These are phyloP conservation scores for Calonectria honghensis DNA, from an alignment of 2,329 filamentous ascomycete genomes.

Conservation along the genomic window DNA sequence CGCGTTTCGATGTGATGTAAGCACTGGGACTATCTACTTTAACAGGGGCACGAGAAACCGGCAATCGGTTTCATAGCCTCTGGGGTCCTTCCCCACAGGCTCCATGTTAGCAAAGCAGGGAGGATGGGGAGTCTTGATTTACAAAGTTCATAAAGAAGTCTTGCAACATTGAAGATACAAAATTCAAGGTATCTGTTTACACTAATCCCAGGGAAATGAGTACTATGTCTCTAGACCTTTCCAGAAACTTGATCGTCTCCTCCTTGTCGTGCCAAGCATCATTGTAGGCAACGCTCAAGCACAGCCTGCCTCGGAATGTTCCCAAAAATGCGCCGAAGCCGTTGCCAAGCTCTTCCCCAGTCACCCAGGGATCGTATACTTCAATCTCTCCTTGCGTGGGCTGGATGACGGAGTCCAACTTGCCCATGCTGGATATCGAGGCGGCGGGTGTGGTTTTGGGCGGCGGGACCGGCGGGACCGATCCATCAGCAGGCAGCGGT, in stretches of 20 bases:
- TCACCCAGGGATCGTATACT: constrained; percentile 64
- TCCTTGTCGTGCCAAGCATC: constrained; percentile 62
- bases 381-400: constrained; percentile 54
- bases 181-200: neutral
- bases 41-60: no score
- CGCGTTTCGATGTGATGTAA: no score
- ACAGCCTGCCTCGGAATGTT: constrained; percentile 60
- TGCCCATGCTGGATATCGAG: constrained; percentile 60
- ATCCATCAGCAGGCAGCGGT: constrained; percentile 35
- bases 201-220: neutral
- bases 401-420: constrained; percentile 59
- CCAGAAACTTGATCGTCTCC: constrained; percentile 49
- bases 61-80: no score
- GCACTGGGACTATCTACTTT: no score
- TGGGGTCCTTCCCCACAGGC: no score
- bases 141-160: no score
- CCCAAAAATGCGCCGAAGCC: constrained; percentile 63
- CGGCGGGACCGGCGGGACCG: constrained; percentile 47
- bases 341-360: constrained; percentile 65
- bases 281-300: constrained; percentile 64
- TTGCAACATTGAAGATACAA: no score
- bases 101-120: no score
- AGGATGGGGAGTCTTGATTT: no score
- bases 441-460: constrained; percentile 54
- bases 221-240: constrained; percentile 45